Base-by-base conservation (phyloP, 1,284 basidiomycete species). In the Gymnopus androsaceus region DNA sequence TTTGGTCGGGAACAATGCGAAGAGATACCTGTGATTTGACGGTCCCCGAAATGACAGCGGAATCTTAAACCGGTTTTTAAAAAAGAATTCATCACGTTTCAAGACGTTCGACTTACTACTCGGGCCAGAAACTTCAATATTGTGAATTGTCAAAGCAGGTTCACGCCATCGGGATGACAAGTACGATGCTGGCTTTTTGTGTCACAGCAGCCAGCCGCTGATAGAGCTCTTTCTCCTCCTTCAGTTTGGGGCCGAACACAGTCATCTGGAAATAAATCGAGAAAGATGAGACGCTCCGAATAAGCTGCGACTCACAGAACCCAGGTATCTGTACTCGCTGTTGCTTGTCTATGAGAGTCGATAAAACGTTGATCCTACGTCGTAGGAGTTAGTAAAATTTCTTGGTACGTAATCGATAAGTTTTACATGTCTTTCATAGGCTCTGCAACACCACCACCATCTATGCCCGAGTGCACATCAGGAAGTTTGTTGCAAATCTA, bases 1-100 rank as follows among this genome's bases (percentile, higher is more conserved):
- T 83, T 72, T 97, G 96, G 67, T 98, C 94, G 0, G 96, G 96
- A 0, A 99, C 96, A 60, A 98, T 88, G 21, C 95, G 90, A 57
- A 98, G 73, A 1, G 92, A 94, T 9, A 96, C 80, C 61, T 92
- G 88, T 1, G 93, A 86, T 33, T 81, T 83, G 17, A 95, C 92
- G 11, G 78, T 81, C 3, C 86, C 83, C 0, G 95, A 93, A 47
- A 98, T 98, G 55, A 97, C 86, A 1, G 94, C 95, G 11, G 90
- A 78, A 66, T 90, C 87, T 93, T 62, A 2, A 49, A 36, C 15
- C 28, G 25, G 58, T 36, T 41, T 49, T 38, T 12, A 25, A 23
- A 51, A 47, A 17, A 19, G 41, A 21, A 6, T 27, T 11, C 2
- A 50, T 15, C 46, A 19, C 30, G 8, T 11, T 15, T 25, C 48